Evolutionary conservation across 2,329 filamentous ascomycete genomes (phyloP), one percentile per base, ranked within the genome.

Genomic region (Aureobasidium sp.): DNA sequence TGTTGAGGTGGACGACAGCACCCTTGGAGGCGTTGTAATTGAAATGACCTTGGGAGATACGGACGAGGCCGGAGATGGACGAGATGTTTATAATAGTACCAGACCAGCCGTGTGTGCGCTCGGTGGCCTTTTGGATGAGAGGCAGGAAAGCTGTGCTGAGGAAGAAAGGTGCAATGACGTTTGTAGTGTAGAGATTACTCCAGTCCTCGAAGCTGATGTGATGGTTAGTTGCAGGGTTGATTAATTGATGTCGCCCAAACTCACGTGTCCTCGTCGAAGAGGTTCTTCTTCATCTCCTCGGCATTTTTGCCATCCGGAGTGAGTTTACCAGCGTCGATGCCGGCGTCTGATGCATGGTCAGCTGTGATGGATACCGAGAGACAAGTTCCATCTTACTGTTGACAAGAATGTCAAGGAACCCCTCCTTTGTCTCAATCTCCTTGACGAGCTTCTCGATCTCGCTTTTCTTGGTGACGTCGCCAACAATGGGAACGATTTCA

Each of bases 1-100:
- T 79, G n/a, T 79, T 84, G 39, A 85, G 70, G 57, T 84, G 81
- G 29, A 84, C 78, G 1, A 77, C 70, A 0, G 79, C 80, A 11
- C 76, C 78, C 66, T 82, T 82, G 67, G 73, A 76, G 5, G 79
- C 74, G 61, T 82, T 80, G 71, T 79, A 80, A 39, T 69, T 72
- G 67, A 78, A 78, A 64, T 78, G 78, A 0, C 70, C 70, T 65
- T 80, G 78, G 5, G 73, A 74, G 44, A 76, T 77, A 55, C 75
- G 74, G 22, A 79, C 75, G 15, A 77, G 72, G 2, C 78, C 78
- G 4, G 73, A 76, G 51, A 79, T 79, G 29, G 71, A 75, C 25
- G 70, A 73, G 66, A 79, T 78, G 68, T 79, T 79, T 64, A 80
- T 70, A 44, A 79, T 77, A 11, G 70, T 75, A 8, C 73, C 75